Evolutionary conservation across 225 moss, liverwort and hornwort species (phyloP).

Genomic region (Marchantia paleacea): DNA sequence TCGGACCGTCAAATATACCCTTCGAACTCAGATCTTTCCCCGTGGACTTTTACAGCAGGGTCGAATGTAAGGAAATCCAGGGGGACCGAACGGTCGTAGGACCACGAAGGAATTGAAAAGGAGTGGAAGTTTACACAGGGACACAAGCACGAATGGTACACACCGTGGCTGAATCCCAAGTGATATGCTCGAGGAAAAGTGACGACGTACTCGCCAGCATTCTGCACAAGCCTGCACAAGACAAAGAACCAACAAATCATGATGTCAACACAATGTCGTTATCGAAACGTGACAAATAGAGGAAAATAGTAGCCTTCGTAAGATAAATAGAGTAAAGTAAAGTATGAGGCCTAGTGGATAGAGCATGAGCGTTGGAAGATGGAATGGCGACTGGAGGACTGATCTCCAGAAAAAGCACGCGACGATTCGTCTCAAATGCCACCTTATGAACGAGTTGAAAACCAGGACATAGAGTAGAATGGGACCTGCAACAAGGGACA

Average conservation of each 20-base stretch:
- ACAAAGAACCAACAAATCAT: not conserved
- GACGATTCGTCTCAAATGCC: not conserved
- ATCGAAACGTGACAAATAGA: too few species aligned
- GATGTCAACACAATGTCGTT: not conserved
- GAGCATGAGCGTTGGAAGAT: not conserved
- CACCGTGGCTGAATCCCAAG: constrained; percentile 94
- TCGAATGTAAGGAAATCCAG: not conserved
- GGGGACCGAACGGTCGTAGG: not conserved
- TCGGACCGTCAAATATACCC: not conserved
- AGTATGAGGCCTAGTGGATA: not conserved
- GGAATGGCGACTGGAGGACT: not conserved
- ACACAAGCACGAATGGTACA: constrained; percentile 16
- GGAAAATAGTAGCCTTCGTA: too few species aligned
- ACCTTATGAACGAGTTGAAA: not conserved
- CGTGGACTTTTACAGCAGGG: not conserved
- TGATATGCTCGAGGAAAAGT: constrained; percentile 98
- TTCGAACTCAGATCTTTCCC: too few species aligned
- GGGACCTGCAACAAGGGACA: constrained; percentile 96
- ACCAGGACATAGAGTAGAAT: not conserved
- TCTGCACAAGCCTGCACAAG: constrained; percentile 78
- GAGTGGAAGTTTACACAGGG: not conserved
- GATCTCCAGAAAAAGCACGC: not conserved
- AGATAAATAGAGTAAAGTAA: not conserved
- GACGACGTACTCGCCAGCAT: constrained; percentile 97
- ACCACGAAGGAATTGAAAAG: not conserved